These are phyloP conservation scores for Chaetomidium leptoderma DNA, from an alignment of 495 filamentous ascomycete species.

Conservation along the genomic window DNA sequence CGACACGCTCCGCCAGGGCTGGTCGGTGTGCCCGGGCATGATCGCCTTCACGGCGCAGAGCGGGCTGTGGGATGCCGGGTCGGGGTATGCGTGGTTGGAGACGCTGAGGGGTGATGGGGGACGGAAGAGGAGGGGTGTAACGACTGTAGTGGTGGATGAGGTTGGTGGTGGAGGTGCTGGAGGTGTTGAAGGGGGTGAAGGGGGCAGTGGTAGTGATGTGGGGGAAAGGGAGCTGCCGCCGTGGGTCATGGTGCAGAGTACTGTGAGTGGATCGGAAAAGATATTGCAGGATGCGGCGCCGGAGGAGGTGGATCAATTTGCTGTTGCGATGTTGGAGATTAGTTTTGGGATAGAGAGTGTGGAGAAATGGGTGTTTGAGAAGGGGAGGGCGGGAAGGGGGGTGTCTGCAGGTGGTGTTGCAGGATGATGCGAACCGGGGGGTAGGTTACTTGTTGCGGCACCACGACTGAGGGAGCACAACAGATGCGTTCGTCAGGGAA, in stretches of 20 bases:
- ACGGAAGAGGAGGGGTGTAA: too few species aligned
- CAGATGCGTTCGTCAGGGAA: too few species aligned
- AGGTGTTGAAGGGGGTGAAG: background rate
- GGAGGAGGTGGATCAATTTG: constrained; percentile 1
- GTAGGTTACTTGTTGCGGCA: too few species aligned
- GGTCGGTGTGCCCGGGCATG: constrained; percentile 31
- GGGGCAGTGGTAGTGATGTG: constrained; percentile 1
- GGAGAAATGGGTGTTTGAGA: background rate
- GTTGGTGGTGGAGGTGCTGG: background rate
- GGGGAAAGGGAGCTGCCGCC: background rate
- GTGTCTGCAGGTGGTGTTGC: too few species aligned
- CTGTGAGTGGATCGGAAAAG: background rate
- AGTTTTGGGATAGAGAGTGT: background rate
- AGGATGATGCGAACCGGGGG: too few species aligned
- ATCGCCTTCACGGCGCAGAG: constrained; percentile 29
- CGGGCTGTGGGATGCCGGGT: constrained; percentile 37
- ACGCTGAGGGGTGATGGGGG: background rate
- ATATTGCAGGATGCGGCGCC: background rate
- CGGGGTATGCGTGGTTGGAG: constrained; percentile 26
- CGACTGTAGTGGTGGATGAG: too few species aligned
- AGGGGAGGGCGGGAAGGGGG: too few species aligned
- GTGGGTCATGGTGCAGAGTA: background rate
- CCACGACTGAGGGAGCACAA: too few species aligned
- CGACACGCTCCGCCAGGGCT: constrained; percentile 32
- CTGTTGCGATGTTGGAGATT: background rate